Evolutionary conservation across 176 grass and related monocot species (phyloP).

Genomic region (Otatea glauca): DNA sequence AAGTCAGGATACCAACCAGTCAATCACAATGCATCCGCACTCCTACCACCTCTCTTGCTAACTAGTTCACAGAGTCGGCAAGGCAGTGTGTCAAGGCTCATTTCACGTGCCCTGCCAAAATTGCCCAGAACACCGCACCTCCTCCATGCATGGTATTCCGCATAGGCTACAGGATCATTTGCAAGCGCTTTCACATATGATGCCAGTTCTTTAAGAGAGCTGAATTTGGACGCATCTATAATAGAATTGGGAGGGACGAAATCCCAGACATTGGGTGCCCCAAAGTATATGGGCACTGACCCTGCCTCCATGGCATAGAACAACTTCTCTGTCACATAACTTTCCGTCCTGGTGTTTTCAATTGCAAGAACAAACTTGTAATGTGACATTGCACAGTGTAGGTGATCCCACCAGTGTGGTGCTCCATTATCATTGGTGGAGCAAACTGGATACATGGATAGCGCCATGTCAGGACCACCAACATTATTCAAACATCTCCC

Average conservation of each 20-base stretch:
- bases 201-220: constrained; percentile 65
- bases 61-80: constrained; percentile 81
- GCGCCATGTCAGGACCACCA: constrained; percentile 67
- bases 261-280: constrained; percentile 82
- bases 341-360: constrained; percentile 82
- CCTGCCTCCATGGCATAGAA: constrained; percentile 90
- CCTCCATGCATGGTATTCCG: constrained; percentile 94
- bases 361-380: constrained; percentile 99
- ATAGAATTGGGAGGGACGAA: constrained; percentile 89
- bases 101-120: constrained; percentile 71
- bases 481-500: constrained; percentile 93
- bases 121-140: constrained; percentile 79
- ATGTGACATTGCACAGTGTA: constrained; percentile 90
- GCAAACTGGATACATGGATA: constrained; percentile 80
- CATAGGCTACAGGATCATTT: constrained; percentile 80
- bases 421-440: constrained; percentile 39
- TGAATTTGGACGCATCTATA: constrained; percentile 87
- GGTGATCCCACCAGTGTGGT: constrained; percentile 87
- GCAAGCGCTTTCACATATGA: constrained; percentile 75
- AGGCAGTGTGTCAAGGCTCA: constrained; percentile 82
- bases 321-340: constrained; percentile 92
- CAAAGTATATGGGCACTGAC: constrained; percentile 91
- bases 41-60: constrained; percentile 72
- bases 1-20: constrained; percentile 38
- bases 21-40: constrained; percentile 62